Evolutionary conservation across 2,329 filamentous ascomycete genomes (phyloP).

Genomic region (Fusarium sp.): DNA sequence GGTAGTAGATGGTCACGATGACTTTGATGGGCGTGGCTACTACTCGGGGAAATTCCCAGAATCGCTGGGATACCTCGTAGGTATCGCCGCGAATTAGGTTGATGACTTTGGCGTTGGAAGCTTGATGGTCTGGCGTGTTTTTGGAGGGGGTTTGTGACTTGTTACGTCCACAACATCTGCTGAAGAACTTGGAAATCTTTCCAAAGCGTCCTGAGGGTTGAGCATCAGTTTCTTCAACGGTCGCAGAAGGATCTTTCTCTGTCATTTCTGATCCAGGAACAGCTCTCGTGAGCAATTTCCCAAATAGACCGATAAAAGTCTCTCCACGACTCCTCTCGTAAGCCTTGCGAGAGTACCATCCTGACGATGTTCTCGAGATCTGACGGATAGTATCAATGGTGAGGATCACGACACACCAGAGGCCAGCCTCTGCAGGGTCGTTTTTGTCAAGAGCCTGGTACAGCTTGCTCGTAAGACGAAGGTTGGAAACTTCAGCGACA

Average conservation of each 20-base stretch:
- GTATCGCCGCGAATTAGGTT: slow-evolving; percentile 88
- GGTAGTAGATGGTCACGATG: slow-evolving; percentile 74
- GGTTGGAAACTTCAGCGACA: slow-evolving; percentile 57
- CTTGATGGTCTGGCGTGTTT: slow-evolving; percentile 63
- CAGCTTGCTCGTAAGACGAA: slow-evolving; percentile 56
- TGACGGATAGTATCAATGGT: slow-evolving; percentile 53
- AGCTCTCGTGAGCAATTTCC: slow-evolving; percentile 57
- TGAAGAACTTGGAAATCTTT: slow-evolving; percentile 34
- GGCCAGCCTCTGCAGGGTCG: slow-evolving; percentile 50
- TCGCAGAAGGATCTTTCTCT: slow-evolving; percentile 51
- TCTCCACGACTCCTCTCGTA: slow-evolving; percentile 90
- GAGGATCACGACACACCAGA: slow-evolving; percentile 58
- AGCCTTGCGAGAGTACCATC: slow-evolving; percentile 87
- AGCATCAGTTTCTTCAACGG: not conserved
- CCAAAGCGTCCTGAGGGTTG: not conserved
- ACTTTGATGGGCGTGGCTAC: slow-evolving; percentile 83
- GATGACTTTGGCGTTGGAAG: slow-evolving; percentile 91
- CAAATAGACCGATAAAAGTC: slow-evolving; percentile 57
- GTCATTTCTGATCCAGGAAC: slow-evolving; percentile 58
- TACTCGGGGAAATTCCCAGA: slow-evolving; percentile 88
- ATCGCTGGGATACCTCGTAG: slow-evolving; percentile 85
- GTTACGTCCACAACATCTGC: slow-evolving; percentile 34
- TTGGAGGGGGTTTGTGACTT: slow-evolving; percentile 20
- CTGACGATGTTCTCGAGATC: slow-evolving; percentile 55
- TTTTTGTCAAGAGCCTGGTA: slow-evolving; percentile 54